Evolutionary conservation across 2,329 filamentous ascomycete species (phyloP), one percentile per base, ranked within the genome.

Genomic region (Cladosporium sp.): DNA sequence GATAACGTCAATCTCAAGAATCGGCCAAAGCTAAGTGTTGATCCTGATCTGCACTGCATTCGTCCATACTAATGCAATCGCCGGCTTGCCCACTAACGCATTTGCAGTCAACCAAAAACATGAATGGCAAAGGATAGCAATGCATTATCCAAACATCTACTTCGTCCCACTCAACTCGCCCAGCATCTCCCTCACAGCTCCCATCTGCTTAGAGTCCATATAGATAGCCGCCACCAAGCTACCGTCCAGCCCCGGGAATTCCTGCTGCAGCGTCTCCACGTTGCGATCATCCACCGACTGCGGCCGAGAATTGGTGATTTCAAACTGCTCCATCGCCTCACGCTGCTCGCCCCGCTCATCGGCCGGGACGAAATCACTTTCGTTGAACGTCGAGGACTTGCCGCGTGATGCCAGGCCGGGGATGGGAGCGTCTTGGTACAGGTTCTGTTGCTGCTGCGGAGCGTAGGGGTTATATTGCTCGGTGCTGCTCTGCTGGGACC

Each of bases 151-250:
- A 8, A 31, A 14, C 21, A 5, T 18, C 60, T 58, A 65, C 58
- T 58, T 49, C n/a, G 29, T 40, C 10, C 69, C 59, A 57, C 68
- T 69, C 69, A 82, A 68, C 70, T 80, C 80, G 50, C 75, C 72
- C 66, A 82, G 70, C 78, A 80, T 80, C 73, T 82, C 80, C 68
- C 79, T 75, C 65, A 79, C 79, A n/a, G 76, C 79, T 23, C 75
- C 75, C 68, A 80, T 64, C 67, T 73, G 76, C 71, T 79, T 75
- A 29, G 74, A 76, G 68, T 82, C 80, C 7, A 75, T 74, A 67
- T 81, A 82, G 52, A 82, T 75, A n/a, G 80, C 80, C 12, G 80
- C 80, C 67, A 82, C 79, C 70, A 82, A 67, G 65, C 75, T 78
- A 2, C 77, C 76, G 69, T 82, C 80, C n/a, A 81, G 70, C n/a